Conservation (phyloP, 1,284 basidiomycete species). For the Ustilago shanxiensis region DNA sequence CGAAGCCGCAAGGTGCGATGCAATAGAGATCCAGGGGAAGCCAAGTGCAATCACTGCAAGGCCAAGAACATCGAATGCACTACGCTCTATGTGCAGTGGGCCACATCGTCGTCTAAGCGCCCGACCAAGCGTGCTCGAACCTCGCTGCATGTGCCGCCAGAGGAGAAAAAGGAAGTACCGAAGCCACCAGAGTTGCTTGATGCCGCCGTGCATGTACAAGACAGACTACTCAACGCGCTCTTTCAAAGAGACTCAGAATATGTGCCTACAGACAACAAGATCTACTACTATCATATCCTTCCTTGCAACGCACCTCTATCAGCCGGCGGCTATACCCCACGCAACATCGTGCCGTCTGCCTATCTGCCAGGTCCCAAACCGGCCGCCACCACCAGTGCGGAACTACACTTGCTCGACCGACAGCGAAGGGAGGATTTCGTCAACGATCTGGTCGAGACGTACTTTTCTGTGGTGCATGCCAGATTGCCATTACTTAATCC, state of each 20-base stretch:
- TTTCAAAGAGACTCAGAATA: slow-evolving; percentile 50
- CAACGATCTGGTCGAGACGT: slow-evolving; percentile 57
- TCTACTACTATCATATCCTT: slow-evolving; percentile 30
- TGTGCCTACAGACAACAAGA: slow-evolving; percentile 15
- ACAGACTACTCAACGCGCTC: slow-evolving; percentile 41
- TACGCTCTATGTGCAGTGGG: slow-evolving; percentile 60
- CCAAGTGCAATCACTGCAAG: slow-evolving; percentile 61
- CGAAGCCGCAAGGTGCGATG: slow-evolving; percentile 62
- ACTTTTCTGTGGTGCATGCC: slow-evolving; percentile 58
- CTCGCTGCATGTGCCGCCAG: slow-evolving; percentile 23
- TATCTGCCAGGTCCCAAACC: slow-evolving; percentile 42
- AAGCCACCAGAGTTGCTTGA: slow-evolving; percentile 44
- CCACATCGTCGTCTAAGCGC: slow-evolving; percentile 54
- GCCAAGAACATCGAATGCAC: slow-evolving; percentile 63
- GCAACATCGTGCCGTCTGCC: slow-evolving; percentile 32
- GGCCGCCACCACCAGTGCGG: slow-evolving; percentile 46
- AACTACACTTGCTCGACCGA: slow-evolving; percentile 47
- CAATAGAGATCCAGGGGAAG: slow-evolving; percentile 51
- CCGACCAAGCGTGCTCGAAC: slow-evolving; percentile 49
- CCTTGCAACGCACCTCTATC: slow-evolving; percentile 32
- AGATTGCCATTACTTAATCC: slow-evolving; percentile 57
- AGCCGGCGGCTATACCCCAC: slow-evolving; percentile 26
- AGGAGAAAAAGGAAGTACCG: slow-evolving; percentile 37
- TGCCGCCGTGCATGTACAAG: slow-evolving; percentile 28
- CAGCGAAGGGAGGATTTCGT: slow-evolving; percentile 53